phyloP scores from a whole-genome alignment of 2,329 filamentous ascomycete species.

The Phialophora expanda region DNA sequence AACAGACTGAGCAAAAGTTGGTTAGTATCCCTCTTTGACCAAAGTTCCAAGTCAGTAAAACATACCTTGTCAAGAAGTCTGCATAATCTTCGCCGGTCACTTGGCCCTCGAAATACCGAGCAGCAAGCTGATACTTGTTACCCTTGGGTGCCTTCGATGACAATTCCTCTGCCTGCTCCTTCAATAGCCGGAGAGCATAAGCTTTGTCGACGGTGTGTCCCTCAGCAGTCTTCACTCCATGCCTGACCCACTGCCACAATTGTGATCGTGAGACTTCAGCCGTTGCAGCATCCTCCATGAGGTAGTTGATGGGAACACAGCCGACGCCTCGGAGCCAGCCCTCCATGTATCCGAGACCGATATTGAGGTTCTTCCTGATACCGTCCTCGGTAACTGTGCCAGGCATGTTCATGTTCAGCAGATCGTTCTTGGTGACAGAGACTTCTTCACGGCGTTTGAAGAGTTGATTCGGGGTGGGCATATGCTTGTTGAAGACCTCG shows the following conservation, averaged over 20 bases:
- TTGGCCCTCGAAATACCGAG: constrained; percentile 89
- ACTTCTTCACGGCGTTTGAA: constrained; percentile 91
- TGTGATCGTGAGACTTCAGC: constrained; percentile 94
- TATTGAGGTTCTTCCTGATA: constrained; percentile 96
- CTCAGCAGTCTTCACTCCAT: constrained; percentile 75
- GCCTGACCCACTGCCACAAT: constrained; percentile 92
- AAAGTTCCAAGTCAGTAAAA: constrained; percentile 26
- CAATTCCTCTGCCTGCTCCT: constrained; percentile 81
- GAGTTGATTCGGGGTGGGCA: constrained; percentile 98
- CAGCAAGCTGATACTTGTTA: constrained; percentile 89
- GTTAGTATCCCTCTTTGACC: constrained; percentile 27
- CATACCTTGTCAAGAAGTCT: constrained; percentile 88
- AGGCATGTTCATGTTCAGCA: constrained; percentile 97
- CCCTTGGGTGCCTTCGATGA: constrained; percentile 76
- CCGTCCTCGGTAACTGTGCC: constrained; percentile 90
- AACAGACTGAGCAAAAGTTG: constrained; percentile 63
- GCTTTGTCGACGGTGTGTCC: constrained; percentile 93
- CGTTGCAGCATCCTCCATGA: constrained; percentile 98
- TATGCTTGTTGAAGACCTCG: constrained; percentile 96
- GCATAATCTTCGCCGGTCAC: constrained; percentile 97
- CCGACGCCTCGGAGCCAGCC: constrained; percentile 94
- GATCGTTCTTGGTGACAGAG: constrained; percentile 80
- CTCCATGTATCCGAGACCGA: constrained; percentile 97
- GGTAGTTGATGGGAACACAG: constrained; percentile 95
- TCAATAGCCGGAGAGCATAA: constrained; percentile 83